Evolutionary conservation across 768 basidiomycete species (phyloP).

Genomic region (Dendrothele bispora): DNA sequence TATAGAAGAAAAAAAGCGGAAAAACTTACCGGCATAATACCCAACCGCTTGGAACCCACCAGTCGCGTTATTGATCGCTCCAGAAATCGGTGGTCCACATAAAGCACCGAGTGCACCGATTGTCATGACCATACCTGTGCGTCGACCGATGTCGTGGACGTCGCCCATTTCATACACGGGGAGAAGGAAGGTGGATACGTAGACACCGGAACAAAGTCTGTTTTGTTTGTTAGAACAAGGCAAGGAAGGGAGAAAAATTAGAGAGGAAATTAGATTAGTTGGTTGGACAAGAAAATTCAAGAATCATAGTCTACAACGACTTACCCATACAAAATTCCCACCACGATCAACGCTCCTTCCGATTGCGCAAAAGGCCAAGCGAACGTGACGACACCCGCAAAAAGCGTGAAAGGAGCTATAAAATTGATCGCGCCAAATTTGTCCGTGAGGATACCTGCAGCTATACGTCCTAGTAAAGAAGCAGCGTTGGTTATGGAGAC

Average conservation of each 20-base stretch:
- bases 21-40: conserved; percentile 45
- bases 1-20: background rate
- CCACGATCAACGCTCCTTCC: conserved; percentile 35
- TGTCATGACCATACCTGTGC: conserved; percentile 55
- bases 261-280: conserved; percentile 17
- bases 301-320: conserved; percentile 22
- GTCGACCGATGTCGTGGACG: conserved; percentile 53
- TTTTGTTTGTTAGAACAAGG: background rate
- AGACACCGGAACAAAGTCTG: conserved; percentile 52
- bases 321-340: conserved; percentile 7
- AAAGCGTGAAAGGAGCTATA: conserved; percentile 60
- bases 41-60: conserved; percentile 45
- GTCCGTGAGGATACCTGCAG: conserved; percentile 55
- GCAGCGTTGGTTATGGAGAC: conserved; percentile 48
- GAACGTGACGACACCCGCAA: conserved; percentile 61
- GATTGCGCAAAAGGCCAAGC: conserved; percentile 66
- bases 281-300: background rate
- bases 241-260: background rate
- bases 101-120: conserved; percentile 52
- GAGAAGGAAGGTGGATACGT: conserved; percentile 43
- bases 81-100: conserved; percentile 56
- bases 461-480: conserved; percentile 49
- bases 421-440: conserved; percentile 62
- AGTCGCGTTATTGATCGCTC: conserved; percentile 46
- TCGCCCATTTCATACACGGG: conserved; percentile 54